These are phyloP conservation scores for Amoebophrya sp. DNA, from an alignment of 169 alveolate genomes.

Conservation along the genomic window DNA sequence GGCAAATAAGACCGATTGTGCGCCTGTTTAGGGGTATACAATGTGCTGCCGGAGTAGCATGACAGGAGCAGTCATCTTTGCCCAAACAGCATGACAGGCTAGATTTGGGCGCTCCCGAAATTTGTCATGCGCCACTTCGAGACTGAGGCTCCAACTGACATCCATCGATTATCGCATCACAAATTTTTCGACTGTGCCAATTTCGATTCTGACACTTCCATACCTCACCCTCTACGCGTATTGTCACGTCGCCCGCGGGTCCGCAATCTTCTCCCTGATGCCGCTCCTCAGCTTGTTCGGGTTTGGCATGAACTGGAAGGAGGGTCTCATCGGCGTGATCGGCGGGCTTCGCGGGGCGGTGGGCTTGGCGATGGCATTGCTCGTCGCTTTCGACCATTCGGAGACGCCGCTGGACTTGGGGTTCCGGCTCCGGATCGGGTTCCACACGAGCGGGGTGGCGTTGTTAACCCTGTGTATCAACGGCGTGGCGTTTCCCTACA, in stretches of 20 bases:
- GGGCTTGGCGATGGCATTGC: background rate
- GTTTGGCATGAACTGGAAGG: background rate
- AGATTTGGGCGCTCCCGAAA: no score
- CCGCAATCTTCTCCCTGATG: background rate
- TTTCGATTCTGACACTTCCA: no score
- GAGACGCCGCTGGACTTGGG: background rate
- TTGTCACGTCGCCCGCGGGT: background rate
- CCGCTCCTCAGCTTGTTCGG: background rate
- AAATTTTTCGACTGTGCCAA: no score
- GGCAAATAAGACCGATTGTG: no score
- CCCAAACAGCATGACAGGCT: no score
- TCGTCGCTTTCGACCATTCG: background rate
- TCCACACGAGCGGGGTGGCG: background rate
- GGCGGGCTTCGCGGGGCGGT: slow-evolving; percentile 5
- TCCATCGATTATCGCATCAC: no score
- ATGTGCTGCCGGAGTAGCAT: no score
- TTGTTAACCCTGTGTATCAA: background rate
- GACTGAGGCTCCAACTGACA: no score
- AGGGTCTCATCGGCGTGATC: background rate
- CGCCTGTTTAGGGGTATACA: no score
- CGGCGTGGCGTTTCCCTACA: background rate
- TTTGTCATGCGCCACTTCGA: no score
- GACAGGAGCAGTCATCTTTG: no score
- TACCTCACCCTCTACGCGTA: no score
- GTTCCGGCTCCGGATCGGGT: background rate